phyloP scores from a whole-genome alignment of 208 protist genomes.

The Kentomonas sorsogonicus region DNA sequence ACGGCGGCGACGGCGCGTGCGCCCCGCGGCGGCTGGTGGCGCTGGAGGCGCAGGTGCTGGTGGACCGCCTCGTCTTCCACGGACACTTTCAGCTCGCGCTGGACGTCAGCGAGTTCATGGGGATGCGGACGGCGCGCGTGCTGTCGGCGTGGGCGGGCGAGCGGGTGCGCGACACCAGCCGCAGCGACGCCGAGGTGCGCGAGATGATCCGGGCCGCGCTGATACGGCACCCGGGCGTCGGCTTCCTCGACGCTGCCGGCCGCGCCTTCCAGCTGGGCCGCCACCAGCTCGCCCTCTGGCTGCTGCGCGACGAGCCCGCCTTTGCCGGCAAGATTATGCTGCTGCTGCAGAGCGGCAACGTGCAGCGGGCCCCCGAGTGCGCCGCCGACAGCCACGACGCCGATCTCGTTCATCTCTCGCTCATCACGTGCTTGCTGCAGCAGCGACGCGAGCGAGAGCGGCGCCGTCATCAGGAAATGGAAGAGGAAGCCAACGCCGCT shows the following conservation, averaged over 20 bases:
- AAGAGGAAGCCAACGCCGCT: not conserved
- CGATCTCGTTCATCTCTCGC: no score
- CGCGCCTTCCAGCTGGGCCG: slow-evolving; percentile 20
- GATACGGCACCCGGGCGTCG: slow-evolving; percentile 13
- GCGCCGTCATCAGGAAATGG: not conserved
- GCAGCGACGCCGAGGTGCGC: slow-evolving; percentile 10
- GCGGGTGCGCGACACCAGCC: slow-evolving; percentile 1
- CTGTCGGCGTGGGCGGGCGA: slow-evolving; percentile 26
- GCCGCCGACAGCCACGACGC: slow-evolving; percentile 22
- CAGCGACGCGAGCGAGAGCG: slow-evolving; percentile 6
- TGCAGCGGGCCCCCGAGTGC: slow-evolving; percentile 20
- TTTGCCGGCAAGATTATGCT: slow-evolving; percentile 23
- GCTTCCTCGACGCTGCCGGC: slow-evolving; percentile 37
- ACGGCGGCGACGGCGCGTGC: slow-evolving; percentile 6
- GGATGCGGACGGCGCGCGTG: slow-evolving; percentile 19
- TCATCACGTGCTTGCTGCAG: no score
- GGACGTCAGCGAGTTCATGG: slow-evolving; percentile 22
- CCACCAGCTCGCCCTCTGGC: slow-evolving; percentile 20
- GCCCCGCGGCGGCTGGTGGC: slow-evolving; percentile 11
- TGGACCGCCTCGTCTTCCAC: slow-evolving; percentile 29
- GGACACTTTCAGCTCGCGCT: slow-evolving; percentile 40
- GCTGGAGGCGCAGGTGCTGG: slow-evolving; percentile 27
- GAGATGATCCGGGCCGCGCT: slow-evolving; percentile 22
- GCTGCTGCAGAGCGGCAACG: slow-evolving; percentile 25
- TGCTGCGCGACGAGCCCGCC: slow-evolving; percentile 39